Evolutionary conservation across 2,329 filamentous ascomycete species (phyloP).

Genomic region (Pseudocercospora fuligena): DNA sequence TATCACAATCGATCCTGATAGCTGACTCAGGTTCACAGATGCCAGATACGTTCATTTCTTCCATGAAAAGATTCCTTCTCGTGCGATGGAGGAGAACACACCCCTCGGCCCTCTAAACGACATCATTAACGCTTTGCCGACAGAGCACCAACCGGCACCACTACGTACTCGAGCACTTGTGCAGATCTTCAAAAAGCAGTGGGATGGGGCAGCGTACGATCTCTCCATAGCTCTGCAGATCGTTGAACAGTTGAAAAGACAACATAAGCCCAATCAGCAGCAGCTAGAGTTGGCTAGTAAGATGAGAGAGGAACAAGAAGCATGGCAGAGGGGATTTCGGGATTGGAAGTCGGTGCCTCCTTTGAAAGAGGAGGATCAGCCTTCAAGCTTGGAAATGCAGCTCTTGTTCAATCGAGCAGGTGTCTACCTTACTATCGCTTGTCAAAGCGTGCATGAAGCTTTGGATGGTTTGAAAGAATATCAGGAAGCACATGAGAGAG

Average conservation of each 20-base stretch:
- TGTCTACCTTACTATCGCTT: conserved; percentile 74
- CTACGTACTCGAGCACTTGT: conserved; percentile 76
- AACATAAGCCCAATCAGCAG: conserved; percentile 55
- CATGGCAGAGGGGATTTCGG: conserved; percentile 45
- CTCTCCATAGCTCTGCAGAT: conserved; percentile 69
- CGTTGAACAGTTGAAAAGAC: conserved; percentile 47
- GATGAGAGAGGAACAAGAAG: conserved; percentile 44
- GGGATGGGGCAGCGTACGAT: conserved; percentile 70
- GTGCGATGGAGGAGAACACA: conserved; percentile 73
- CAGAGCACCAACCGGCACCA: conserved; percentile 68
- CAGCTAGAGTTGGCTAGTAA: conserved; percentile 59
- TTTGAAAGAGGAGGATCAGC: conserved; percentile 68
- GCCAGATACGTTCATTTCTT: conserved; percentile 92
- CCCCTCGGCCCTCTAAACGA: conserved; percentile 69
- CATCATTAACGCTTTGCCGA: conserved; percentile 67
- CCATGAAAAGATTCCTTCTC: conserved; percentile 83
- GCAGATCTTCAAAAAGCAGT: conserved; percentile 76
- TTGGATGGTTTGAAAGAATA: conserved; percentile 54
- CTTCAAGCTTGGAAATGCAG: conserved; percentile 74
- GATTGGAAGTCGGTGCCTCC: conserved; percentile 58
- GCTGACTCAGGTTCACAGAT: conserved; percentile 49
- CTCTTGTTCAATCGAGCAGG: conserved; percentile 76
- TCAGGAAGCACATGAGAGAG: conserved; percentile 37
- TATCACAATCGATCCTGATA: not conserved
- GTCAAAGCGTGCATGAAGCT: conserved; percentile 64